These are phyloP conservation scores for apple (Malus domestica) DNA, from an alignment of 306 rosid species.

Conservation along the genomic window DNA sequence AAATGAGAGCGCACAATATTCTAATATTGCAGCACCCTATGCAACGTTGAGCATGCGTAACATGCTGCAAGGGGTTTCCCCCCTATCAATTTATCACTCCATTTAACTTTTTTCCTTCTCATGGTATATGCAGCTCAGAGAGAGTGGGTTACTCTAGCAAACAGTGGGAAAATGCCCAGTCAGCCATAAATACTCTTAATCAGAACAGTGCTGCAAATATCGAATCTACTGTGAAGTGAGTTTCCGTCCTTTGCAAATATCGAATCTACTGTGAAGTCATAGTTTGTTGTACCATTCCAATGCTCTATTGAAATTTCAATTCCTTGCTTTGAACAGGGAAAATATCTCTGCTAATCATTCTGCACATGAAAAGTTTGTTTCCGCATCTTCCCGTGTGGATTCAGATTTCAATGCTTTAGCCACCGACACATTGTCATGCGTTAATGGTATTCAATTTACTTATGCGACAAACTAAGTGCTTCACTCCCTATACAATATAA, in stretches of 20 bases:
- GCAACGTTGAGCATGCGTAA: not conserved
- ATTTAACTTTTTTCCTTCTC: not conserved
- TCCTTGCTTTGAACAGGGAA: slow-evolving; percentile 37
- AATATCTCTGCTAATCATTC: slow-evolving; percentile 33
- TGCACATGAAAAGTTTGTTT: slow-evolving; percentile 42
- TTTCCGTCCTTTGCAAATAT: slow-evolving; percentile 33
- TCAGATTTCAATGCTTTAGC: slow-evolving; percentile 44
- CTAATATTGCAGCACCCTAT: not conserved
- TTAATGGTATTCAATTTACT: slow-evolving; percentile 50
- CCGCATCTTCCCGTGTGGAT: slow-evolving; percentile 39
- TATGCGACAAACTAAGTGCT: not conserved
- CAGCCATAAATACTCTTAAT: slow-evolving; percentile 37
- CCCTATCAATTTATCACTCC: not conserved
- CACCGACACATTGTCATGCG: slow-evolving; percentile 31
- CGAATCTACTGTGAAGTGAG: slow-evolving; percentile 59
- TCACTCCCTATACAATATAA: not conserved
- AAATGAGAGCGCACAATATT: not conserved
- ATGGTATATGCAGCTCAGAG: slow-evolving; percentile 54
- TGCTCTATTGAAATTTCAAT: not conserved
- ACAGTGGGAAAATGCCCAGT: slow-evolving; percentile 61
- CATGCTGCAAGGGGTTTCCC: not conserved
- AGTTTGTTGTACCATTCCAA: not conserved
- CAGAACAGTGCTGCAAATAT: slow-evolving; percentile 40
- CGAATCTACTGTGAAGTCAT: slow-evolving; percentile 45
- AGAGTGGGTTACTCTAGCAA: slow-evolving; percentile 38